Evolutionary conservation across 768 basidiomycete genomes (phyloP).

Genomic region (Agaricus sinodeliciosus): DNA sequence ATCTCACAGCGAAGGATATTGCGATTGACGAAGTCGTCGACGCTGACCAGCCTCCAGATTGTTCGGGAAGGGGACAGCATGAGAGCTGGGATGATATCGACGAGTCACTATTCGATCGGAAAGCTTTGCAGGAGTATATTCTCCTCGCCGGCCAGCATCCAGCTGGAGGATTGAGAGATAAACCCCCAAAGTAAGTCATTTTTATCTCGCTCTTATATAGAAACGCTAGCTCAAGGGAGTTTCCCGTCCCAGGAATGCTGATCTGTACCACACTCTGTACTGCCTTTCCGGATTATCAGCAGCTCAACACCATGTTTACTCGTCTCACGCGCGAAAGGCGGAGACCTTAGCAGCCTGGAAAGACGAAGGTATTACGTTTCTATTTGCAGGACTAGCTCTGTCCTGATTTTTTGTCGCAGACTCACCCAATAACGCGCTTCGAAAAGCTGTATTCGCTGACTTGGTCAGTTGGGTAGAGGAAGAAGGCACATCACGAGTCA

Average conservation of each 20-base stretch:
- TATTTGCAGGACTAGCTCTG: neutral
- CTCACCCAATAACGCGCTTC: constrained; percentile 14
- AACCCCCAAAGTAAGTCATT: constrained; percentile 79
- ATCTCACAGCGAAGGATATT: constrained; percentile 23
- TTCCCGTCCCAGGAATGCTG: constrained; percentile 51
- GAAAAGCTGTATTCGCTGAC: constrained; percentile 17
- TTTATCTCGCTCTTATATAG: neutral
- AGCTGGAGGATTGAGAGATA: constrained; percentile 86
- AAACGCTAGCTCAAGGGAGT: too few relatives aligned
- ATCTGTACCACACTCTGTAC: constrained; percentile 93
- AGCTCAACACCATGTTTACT: constrained; percentile 74
- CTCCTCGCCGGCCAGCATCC: constrained; percentile 81
- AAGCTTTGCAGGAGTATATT: constrained; percentile 83
- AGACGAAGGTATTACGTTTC: constrained; percentile 10
- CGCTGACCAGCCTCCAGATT: constrained; percentile 5
- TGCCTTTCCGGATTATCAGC: constrained; percentile 85
- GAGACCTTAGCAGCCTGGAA: constrained; percentile 18
- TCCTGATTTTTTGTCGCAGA: constrained; percentile 7
- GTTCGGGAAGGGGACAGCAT: neutral
- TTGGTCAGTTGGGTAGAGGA: constrained; percentile 27
- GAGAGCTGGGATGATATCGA: constrained; percentile 66
- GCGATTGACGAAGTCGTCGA: constrained; percentile 15
- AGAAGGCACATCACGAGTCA: constrained; percentile 15
- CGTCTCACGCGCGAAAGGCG: constrained; percentile 25
- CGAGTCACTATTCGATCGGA: constrained; percentile 42